Base-by-base conservation (phyloP, 805 yeast genomes). In the Candida nemodendra region DNA sequence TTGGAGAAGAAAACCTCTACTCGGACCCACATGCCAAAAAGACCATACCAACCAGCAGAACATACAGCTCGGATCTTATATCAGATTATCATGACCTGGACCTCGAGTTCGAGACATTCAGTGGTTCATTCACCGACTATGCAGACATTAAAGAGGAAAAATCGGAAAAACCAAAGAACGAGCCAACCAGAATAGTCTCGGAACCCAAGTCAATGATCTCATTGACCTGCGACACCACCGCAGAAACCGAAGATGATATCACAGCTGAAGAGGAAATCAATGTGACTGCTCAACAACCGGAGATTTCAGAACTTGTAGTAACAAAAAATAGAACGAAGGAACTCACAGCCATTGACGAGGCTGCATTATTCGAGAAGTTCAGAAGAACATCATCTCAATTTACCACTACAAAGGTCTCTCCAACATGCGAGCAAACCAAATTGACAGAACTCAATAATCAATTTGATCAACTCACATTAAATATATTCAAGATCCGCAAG, bases 61-160 rank as follows among this genome's bases (percentile, higher is more conserved):
- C 57, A 4, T 50, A 29, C 38, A 50, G 51, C 30, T 48, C 57
- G 3, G 55, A 42, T 8, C 30, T 51, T 12, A 39, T 46, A 15
- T 41, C 54, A 6, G 47, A 51, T 39, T 51, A 44, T 32, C 49
- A 49, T 22, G 56, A 53, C 34, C 45, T 61, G 23, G 62, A 59
- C 22, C 49, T 61, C 19, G 63, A 61, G 31, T 61, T 43, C 44
- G 65, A 61, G 30, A 51, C 53, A 2, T 61, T 61, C 44, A 53
- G 38, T 38, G 65, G 65, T 3, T 59, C 64, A 1, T 38, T 57
- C 17, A 41, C 50, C 9, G 61, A 59, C 27, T 48, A 48, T 41
- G 61, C 59, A 3, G 56, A 50, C 27, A 44, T 39, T 11, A 30
- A 27, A 9, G 25, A 18, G 15, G 41, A 30, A 14, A 11, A 15